A percentile compares a stretch with the other conserved stretches of the same genome.
Evolutionary conservation across 2,329 filamentous ascomycete genomes (phyloP).

Genomic region (Tolypocladium paradoxum): DNA sequence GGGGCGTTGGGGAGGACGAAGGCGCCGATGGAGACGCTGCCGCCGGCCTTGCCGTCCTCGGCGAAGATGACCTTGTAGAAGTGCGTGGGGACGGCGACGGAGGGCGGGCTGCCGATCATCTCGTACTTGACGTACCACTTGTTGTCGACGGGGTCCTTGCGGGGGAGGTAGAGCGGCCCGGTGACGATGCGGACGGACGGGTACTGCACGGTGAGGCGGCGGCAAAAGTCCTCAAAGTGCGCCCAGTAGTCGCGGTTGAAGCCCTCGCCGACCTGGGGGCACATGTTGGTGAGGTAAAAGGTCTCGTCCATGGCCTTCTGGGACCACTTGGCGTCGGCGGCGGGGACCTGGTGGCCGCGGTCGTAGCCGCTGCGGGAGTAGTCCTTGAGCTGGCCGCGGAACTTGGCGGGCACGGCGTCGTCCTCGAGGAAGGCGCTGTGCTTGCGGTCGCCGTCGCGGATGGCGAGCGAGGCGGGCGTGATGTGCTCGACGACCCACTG

Average conservation of each 20-base stretch:
- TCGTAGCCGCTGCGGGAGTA: constrained; percentile 95
- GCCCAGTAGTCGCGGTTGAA: constrained; percentile 99
- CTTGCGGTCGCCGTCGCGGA: constrained; percentile 70
- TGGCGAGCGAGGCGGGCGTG: constrained; percentile 70
- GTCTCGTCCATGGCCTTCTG: constrained; percentile 92
- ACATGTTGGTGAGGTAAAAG: constrained; percentile 93
- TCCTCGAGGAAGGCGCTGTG: constrained; percentile 80
- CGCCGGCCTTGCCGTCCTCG: constrained; percentile 61
- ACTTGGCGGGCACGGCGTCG: constrained; percentile 64
- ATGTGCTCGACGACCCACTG: constrained; percentile 96
- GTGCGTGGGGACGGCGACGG: constrained; percentile 91
- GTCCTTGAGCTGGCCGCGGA: constrained; percentile 83
- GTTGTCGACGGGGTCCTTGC: constrained; percentile 67
- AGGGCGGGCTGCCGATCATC: constrained; percentile 86
- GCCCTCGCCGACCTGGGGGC: constrained; percentile 92
- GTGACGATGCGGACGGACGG: constrained; percentile 87
- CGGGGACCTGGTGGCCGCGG: constrained; percentile 91
- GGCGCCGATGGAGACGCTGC: constrained; percentile 78
- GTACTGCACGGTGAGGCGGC: constrained; percentile 68
- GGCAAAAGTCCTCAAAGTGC: constrained; percentile 95
- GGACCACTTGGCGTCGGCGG: constrained; percentile 92
- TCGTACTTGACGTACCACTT: constrained; percentile 97
- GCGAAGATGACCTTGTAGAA: constrained; percentile 99
- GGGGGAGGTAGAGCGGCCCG: constrained; percentile 85
- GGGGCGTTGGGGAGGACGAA: constrained; percentile 90